Evolutionary conservation across 306 rosid genomes (phyloP), one percentile per base, ranked within the genome.

Genomic region (Gynostemma pentaphyllum): DNA sequence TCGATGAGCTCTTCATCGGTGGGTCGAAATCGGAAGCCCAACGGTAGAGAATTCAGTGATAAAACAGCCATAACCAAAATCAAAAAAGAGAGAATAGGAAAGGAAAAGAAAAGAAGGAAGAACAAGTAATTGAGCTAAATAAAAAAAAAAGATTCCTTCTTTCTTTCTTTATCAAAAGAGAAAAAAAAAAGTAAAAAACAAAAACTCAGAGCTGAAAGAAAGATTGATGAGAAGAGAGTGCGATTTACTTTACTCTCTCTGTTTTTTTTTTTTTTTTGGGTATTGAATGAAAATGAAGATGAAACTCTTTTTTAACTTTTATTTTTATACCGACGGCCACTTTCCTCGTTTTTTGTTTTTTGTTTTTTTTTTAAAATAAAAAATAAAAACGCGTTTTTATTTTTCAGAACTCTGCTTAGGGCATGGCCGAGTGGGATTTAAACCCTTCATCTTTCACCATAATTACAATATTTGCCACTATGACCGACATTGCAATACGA

Each of bases 1-100:
- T 94, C 78, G 24, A 94, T 66, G 16, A 94, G 87, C 71, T 94
- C 99, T 74, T 80, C 89, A 10, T 94, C 99, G 4, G 86, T 79
- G 0, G 99, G 99, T 34, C 97, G 51, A 21, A 94, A 94, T 76
- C 99, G 81, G 72, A 86, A 94, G 53, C 99, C 99, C 47, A 88
- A 45, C 1, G 99, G 99, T 40, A 94, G 74, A 4, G 95, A 73
- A 26, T 45, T 64, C 48, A 84, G 54, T 7, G 94, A 75, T 41
- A 78, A 45, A 41, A 76, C 79, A 1, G 75, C 73, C 82, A 75
- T 37, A 6, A 14, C 16, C 8, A 4, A 34, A 34, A 34, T 6
- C 5, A 34, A 9, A 34, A 34, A 34, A 34, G 4, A 9, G 39
- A 9, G 28, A 9, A 56, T 28, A 16, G 63, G 15, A 3, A 15